Evolutionary conservation across 306 rosid species (phyloP), one percentile per base, ranked within the genome.

Genomic region (Pyrus pyrifolia): DNA sequence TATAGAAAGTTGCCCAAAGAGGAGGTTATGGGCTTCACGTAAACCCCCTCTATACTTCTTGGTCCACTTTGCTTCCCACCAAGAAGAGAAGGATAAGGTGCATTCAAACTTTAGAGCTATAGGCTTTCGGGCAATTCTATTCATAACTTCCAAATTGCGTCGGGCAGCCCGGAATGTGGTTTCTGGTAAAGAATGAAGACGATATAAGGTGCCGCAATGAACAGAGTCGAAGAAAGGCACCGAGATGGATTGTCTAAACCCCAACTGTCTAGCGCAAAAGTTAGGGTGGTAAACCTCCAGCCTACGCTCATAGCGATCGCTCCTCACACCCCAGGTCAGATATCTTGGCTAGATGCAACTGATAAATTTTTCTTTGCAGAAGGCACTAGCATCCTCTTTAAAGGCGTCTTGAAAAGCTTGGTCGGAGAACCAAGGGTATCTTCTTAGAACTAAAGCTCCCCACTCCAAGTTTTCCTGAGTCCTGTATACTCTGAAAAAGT

Each of bases 81-180:
- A 3, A 2, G 15, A 3, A 1, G 4, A 44, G 1, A 44, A 44
- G 0, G 4, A 0, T 0, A 4, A 0, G 0, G 15, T 44, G 2
- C 15, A 44, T 2, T 44, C 15, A 1, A 44, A 44, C 1, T 11
- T 44, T 1, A 44, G 1, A 0, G 1, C 5, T 15, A 44, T 11
- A 0, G 0, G 49, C 15, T 44, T 44, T 3, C 0, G 0, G 0
- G 15, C 49, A 44, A 44, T 10, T 5, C 0, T 44, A 1, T 5
- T 44, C 5, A 44, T 3, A 0, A 11, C 49, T 3, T 44, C 49
- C 0, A 44, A 0, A 14, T 1, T 44, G 0, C 4, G 0, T 1
- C 1, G 1, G 0, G 49, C 4, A 1, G 0, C 15, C 4, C 0
- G 1, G 3, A 44, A 11, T 0, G 5, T 3, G 1, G 2, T 0